Evolutionary conservation across 2,329 filamentous ascomycete genomes (phyloP), one percentile per base, ranked within the genome.

Genomic region (Sporothrix pallida): DNA sequence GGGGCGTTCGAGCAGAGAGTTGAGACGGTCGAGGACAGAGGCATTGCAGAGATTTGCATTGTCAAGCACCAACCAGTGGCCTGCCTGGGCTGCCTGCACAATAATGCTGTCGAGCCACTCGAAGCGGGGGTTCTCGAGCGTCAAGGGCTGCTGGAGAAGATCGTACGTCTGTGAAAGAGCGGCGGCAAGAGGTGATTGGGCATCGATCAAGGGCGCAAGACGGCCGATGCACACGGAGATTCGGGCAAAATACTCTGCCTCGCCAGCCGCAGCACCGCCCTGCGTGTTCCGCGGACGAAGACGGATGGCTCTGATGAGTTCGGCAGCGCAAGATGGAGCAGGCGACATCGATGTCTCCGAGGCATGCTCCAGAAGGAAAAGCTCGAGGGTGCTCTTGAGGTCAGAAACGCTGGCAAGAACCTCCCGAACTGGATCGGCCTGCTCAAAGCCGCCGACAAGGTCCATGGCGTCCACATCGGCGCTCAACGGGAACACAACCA

Each of bases 381-480:
- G 79, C 72, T 89, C 87, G 20, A 90, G 80, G 13, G 81, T 79
- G 13, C 78, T 78, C 37, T 76, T 75, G 2, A 85, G 76, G 42
- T 79, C 78, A 37, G 84, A 81, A 7, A 91, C 79, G 76, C 89
- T 85, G n/a, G 85, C 84, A 72, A 92, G 90, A 4, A 93, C 85
- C 75, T 92, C 89, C 72, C 95, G 88, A 70, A 92, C 86, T 26
- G 93, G 90, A 80, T 99, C 96, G 20, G 93, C 91, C 82, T 99
- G 96, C 81, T 99, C 96, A 79, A 97, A 99, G 0, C 96, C 96
- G 79, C 96, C 96, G 73, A 99, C 93, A 73, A 99, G 89, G 82
- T 99, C 96, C 90, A 97, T 97, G 0, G 95, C 95, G 81, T 99
- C 96, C 62, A 97, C 93, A 78, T 99, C 97, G 7, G 95, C 92